Conservation (phyloP, 2,329 filamentous ascomycete genomes). For the Zasmidium angulare region DNA sequence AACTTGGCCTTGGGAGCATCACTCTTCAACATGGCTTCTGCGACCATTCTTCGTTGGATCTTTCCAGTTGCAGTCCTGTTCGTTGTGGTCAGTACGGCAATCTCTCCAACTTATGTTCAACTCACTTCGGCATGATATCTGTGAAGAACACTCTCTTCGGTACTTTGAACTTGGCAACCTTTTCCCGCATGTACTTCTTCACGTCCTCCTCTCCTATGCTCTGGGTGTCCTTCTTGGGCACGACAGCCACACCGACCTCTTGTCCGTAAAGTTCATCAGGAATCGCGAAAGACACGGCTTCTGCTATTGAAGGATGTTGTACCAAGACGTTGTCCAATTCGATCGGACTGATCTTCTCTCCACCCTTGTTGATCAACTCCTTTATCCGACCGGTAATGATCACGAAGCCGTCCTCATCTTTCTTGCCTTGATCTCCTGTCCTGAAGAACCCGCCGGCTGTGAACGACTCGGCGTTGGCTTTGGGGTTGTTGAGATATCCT, state of each 20-base stretch:
- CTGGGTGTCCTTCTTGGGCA: slow-evolving; percentile 64
- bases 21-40: slow-evolving; percentile 73
- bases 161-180: slow-evolving; percentile 79
- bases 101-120: slow-evolving; percentile 39
- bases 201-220: slow-evolving; percentile 57
- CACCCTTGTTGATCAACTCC: slow-evolving; percentile 87
- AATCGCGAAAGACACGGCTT: slow-evolving; percentile 81
- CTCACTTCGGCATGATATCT: slow-evolving; percentile 72
- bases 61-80: slow-evolving; percentile 72
- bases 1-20: slow-evolving; percentile 16
- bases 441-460: slow-evolving; percentile 78
- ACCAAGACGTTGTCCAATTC: slow-evolving; percentile 81
- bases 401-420: slow-evolving; percentile 77
- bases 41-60: slow-evolving; percentile 82
- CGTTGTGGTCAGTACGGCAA: background rate
- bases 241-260: slow-evolving; percentile 74
- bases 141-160: slow-evolving; percentile 86
- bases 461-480: slow-evolving; percentile 73
- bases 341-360: slow-evolving; percentile 86
- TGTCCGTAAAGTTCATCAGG: slow-evolving; percentile 82
- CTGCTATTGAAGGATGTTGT: slow-evolving; percentile 69
- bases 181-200: slow-evolving; percentile 66
- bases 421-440: slow-evolving; percentile 82
- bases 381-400: slow-evolving; percentile 90
- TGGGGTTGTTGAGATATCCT: slow-evolving; percentile 80